These are phyloP conservation scores for Cladosporium colombiae DNA, from an alignment of 2,329 filamentous ascomycete species.

Conservation along the genomic window DNA sequence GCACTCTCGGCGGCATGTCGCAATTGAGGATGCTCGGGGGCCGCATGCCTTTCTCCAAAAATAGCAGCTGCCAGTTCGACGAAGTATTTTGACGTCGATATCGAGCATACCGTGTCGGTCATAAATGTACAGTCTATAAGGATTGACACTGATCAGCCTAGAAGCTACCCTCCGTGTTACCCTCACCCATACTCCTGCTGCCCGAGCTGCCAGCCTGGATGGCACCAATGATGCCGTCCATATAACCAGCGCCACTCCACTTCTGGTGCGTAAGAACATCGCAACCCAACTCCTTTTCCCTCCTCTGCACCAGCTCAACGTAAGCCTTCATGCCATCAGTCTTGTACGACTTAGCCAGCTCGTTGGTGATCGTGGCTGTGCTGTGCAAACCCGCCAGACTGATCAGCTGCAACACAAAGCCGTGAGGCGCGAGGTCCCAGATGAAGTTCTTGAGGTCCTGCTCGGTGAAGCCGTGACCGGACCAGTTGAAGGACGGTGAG, in stretches of 20 bases:
- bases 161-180: constrained; percentile 73
- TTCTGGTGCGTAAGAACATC: constrained; percentile 96
- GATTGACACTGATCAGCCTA: constrained; percentile 25
- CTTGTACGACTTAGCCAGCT: constrained; percentile 81
- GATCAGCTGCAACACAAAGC: constrained; percentile 68
- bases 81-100: accelerated
- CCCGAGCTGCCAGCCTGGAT: constrained; percentile 90
- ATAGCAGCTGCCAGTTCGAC: too few relatives aligned
- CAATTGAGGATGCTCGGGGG: too few relatives aligned
- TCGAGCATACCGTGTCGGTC: neutral
- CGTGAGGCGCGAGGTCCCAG: constrained; percentile 91
- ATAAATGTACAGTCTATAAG: constrained; percentile 1
- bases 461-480: constrained; percentile 86
- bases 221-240: constrained; percentile 85
- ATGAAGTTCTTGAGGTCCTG: constrained; percentile 85
- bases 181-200: constrained; percentile 91
- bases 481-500: constrained; percentile 98
- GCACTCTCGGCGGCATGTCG: too few relatives aligned
- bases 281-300: constrained; percentile 86
- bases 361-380: constrained; percentile 65
- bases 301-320: constrained; percentile 85
- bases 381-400: constrained; percentile 65
- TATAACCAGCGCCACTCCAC: constrained; percentile 73
- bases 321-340: constrained; percentile 95
- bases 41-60: too few relatives aligned